A percentile compares a stretch with the other conserved stretches of the same genome.
phyloP scores from a whole-genome alignment of 805 yeast species.

The Metschnikowia hibisci region DNA sequence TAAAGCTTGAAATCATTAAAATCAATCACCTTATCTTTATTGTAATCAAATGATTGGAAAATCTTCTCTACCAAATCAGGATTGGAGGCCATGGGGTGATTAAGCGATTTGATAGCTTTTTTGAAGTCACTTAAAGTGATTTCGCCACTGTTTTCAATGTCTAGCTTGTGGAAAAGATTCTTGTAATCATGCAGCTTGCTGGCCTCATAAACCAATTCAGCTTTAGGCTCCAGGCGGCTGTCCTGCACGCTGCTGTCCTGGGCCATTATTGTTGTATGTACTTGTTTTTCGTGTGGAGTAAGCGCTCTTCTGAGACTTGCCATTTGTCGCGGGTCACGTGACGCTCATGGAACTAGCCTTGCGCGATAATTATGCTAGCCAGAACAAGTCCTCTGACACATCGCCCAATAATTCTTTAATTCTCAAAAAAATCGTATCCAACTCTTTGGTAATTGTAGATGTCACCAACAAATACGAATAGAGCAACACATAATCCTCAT shows the following conservation, averaged over 20 bases:
- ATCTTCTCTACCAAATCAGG: constrained; percentile 55
- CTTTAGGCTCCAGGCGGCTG: background rate
- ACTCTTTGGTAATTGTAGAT: constrained; percentile 59
- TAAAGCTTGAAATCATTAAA: constrained; percentile 65
- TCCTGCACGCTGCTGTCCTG: background rate
- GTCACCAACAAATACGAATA: constrained; percentile 75
- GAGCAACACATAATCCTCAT: constrained; percentile 72
- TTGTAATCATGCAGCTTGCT: constrained; percentile 25
- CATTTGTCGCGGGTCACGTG: constrained; percentile 7
- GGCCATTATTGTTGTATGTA: background rate
- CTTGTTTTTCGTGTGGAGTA: constrained; percentile 4
- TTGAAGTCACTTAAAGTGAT: constrained; percentile 48
- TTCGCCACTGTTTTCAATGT: constrained; percentile 42
- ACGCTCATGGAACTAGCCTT: too few relatives aligned
- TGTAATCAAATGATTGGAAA: constrained; percentile 56
- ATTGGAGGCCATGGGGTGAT: constrained; percentile 64
- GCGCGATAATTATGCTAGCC: constrained; percentile 28
- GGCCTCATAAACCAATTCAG: background rate
- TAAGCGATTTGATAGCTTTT: constrained; percentile 40
- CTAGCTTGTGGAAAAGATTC: constrained; percentile 33
- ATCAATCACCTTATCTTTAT: constrained; percentile 55
- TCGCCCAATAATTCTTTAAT: constrained; percentile 62
- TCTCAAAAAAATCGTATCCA: constrained; percentile 52
- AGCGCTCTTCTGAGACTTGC: constrained; percentile 6
- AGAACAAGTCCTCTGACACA: constrained; percentile 59